Percentiles rank a stretch among this genome's conserved stretches.
phyloP scores from a whole-genome alignment of 2,329 filamentous ascomycete genomes.

The Neofusicoccum ribis region DNA sequence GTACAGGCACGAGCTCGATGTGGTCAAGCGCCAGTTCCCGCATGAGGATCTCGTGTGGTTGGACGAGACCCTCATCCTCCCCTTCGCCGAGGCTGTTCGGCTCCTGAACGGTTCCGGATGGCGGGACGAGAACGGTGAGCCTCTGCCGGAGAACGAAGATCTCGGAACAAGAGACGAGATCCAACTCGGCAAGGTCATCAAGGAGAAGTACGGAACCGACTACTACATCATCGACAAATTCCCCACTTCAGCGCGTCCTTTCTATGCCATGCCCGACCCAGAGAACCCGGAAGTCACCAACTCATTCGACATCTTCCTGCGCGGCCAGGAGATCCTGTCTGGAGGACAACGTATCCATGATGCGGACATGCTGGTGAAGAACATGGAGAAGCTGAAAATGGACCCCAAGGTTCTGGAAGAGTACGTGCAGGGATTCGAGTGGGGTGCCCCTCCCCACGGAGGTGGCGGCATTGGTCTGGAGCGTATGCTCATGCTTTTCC shows the following conservation, averaged over 20 bases:
- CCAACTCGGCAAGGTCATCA: conserved; percentile 78
- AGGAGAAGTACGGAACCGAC: conserved; percentile 82
- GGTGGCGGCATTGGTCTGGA: conserved; percentile 89
- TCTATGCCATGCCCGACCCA: conserved; percentile 86
- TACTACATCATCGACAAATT: conserved; percentile 97
- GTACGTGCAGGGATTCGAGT: conserved; percentile 85
- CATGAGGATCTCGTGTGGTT: conserved; percentile 85
- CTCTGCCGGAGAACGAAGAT: conserved; percentile 72
- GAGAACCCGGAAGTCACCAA: conserved; percentile 75
- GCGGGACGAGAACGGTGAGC: conserved; percentile 74
- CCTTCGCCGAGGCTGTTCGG: conserved; percentile 75
- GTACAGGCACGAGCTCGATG: conserved; percentile 71
- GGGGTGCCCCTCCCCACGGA: conserved; percentile 84
- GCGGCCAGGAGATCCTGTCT: conserved; percentile 88
- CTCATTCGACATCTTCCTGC: conserved; percentile 92
- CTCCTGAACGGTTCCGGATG: conserved; percentile 79
- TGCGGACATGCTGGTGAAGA: conserved; percentile 68
- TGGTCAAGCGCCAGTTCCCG: conserved; percentile 80
- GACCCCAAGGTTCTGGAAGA: conserved; percentile 83
- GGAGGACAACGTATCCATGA: conserved; percentile 93
- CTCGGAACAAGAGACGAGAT: conserved; percentile 85
- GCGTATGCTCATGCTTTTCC: conserved; percentile 80
- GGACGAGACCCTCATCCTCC: conserved; percentile 78
- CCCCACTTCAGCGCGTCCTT: conserved; percentile 77
- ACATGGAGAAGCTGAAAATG: conserved; percentile 75